Conservation (phyloP, 495 filamentous ascomycete species). For the Neurospora sublineolata region DNA sequence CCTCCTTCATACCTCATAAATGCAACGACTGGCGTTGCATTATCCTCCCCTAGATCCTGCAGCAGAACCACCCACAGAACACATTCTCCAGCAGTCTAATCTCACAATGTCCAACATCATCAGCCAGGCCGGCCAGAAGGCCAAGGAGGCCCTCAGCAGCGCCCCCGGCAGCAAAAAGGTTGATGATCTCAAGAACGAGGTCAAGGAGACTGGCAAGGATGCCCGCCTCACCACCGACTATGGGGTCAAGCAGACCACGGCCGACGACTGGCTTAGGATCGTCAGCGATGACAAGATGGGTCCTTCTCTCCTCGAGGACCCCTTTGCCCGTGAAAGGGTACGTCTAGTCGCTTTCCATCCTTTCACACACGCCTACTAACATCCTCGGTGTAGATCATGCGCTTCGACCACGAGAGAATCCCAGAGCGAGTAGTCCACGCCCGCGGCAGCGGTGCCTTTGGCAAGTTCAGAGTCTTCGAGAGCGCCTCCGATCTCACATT, state of each 20-base stretch:
- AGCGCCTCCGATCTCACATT: constrained; percentile 56
- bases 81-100: not conserved
- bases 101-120: constrained; percentile 9
- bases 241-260: constrained; percentile 61
- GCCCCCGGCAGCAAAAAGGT: constrained; percentile 23
- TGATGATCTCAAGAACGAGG: constrained; percentile 27
- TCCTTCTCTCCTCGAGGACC: constrained; percentile 72
- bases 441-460: constrained; percentile 72
- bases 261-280: constrained; percentile 70
- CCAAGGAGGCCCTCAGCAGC: constrained; percentile 22
- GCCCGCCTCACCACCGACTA: constrained; percentile 59
- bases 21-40: not conserved
- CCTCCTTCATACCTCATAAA: not conserved
- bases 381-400: constrained; percentile 45
- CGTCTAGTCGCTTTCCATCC: constrained; percentile 1
- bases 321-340: constrained; percentile 68
- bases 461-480: constrained; percentile 65
- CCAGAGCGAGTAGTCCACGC: constrained; percentile 86
- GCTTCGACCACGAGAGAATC: constrained; percentile 81
- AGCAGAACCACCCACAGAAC: not conserved
- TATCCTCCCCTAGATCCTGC: not conserved
- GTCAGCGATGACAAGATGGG: constrained; percentile 49
- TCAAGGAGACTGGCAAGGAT: constrained; percentile 19
- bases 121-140: constrained; percentile 15
- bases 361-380: not conserved